Evolutionary conservation across 75 land plant genomes (phyloP), one percentile per base, ranked within the genome.

Genomic region (Isoetes taiwanensis): DNA sequence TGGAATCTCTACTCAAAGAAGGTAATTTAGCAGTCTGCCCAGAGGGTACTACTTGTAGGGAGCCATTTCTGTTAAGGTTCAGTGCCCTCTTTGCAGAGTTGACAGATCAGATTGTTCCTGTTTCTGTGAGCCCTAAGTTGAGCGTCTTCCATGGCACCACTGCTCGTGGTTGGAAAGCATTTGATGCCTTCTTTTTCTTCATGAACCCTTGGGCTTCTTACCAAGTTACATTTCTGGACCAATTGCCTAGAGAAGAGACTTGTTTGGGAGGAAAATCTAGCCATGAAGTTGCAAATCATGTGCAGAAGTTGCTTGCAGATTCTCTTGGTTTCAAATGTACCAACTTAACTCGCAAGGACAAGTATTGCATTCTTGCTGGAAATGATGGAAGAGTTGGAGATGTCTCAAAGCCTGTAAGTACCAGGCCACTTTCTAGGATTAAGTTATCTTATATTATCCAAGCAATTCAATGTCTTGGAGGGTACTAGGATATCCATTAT

Each of bases 331-430:
- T 76, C 54, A 80, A 79, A 68, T 85, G 90, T 65, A 82, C 90
- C 12, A 72, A 48, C 56, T 67, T 85, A 70, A 85, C 90, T 0
- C 61, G 90, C 54, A 78, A 57, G 37, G 90, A 82, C 48, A 85
- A 85, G 68, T 85, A 85, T 41, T 52, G 58, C 4, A 64, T 74
- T 62, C 83, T 85, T n/a, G 83, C 86, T 0, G 90, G 80, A 14
- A 79, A 59, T 61, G 96, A 90, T 16, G 96, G 96, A 5, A 77
- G 75, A 5, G 93, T 86, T n/a, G n/a, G n/a, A n/a, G n/a, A n/a
- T n/a, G n/a, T n/a, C n/a, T n/a, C n/a, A n/a, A n/a, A n/a, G n/a
- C n/a, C n/a, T n/a, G n/a, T n/a, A n/a, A n/a, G n/a, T n/a, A n/a
- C n/a, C n/a, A n/a, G n/a, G n/a, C n/a, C n/a, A n/a, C n/a, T n/a